These are phyloP conservation scores for Pogostemon cablin DNA, from an alignment of 257 asterid genomes.

Conservation along the genomic window DNA sequence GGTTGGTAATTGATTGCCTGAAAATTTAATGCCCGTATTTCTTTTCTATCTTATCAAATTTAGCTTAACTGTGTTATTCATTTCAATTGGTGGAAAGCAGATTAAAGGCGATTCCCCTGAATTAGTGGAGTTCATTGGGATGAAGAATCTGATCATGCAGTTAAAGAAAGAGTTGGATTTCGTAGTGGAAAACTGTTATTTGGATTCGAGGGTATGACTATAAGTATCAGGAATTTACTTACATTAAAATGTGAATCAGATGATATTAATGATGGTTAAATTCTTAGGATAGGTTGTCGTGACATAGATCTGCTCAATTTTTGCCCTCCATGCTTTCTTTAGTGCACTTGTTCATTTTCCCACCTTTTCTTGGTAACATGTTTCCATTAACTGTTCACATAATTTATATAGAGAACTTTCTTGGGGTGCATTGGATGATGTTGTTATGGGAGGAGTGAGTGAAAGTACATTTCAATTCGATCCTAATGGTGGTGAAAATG, in stretches of 20 bases:
- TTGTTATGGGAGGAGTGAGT: conserved; percentile 99
- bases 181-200: conserved; percentile 71
- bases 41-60: conserved; percentile 4
- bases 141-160: conserved; percentile 74
- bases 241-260: conserved; percentile 1
- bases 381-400: conserved; percentile 43
- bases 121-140: conserved; percentile 93
- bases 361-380: conserved; percentile 14
- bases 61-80: conserved; percentile 29
- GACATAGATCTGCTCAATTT: conserved; percentile 6
- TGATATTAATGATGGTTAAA: conserved; percentile 20
- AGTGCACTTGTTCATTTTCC: neutral
- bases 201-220: conserved; percentile 74
- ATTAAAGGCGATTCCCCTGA: conserved; percentile 97
- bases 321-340: neutral
- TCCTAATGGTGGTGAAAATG: conserved; percentile 78
- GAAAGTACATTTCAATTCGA: conserved; percentile 77
- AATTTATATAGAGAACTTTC: conserved; percentile 65
- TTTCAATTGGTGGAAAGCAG: conserved; percentile 52
- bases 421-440: conserved; percentile 98
- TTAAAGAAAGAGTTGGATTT: conserved; percentile 79
- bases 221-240: conserved; percentile 17
- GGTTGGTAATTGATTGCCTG: conserved; percentile 57
- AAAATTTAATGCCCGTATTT: conserved; percentile 29
- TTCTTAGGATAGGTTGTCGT: conserved; percentile 9